Conservation (phyloP, 495 filamentous ascomycete species). For the Talaromyces thailandensis region DNA sequence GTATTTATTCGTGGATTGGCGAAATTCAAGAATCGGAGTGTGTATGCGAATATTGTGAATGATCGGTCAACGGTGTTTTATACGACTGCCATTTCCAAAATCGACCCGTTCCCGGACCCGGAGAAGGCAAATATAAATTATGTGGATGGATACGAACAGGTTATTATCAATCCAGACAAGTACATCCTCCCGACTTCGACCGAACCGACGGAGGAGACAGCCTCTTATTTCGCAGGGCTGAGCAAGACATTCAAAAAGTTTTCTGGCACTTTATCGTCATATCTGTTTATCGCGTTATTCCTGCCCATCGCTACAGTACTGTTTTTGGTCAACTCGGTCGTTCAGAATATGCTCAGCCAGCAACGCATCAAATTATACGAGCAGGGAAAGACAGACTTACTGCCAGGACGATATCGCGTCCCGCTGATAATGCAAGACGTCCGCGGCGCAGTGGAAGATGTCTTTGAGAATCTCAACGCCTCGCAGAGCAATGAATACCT, state of each 20-base stretch:
- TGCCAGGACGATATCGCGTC: slow-evolving; percentile 59
- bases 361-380: slow-evolving; percentile 70
- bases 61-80: slow-evolving; percentile 75
- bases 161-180: slow-evolving; percentile 61
- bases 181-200: slow-evolving; percentile 41
- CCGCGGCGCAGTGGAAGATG: slow-evolving; percentile 61
- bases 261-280: slow-evolving; percentile 41
- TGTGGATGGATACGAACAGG: slow-evolving; percentile 60
- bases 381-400: slow-evolving; percentile 54
- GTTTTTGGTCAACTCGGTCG: slow-evolving; percentile 64
- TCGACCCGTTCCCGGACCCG: slow-evolving; percentile 63
- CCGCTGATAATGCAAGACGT: slow-evolving; percentile 67
- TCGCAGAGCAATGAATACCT: slow-evolving; percentile 55
- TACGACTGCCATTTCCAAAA: slow-evolving; percentile 64
- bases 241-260: slow-evolving; percentile 19
- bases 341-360: slow-evolving; percentile 65
- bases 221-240: slow-evolving; percentile 19
- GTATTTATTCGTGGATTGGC: slow-evolving; percentile 78
- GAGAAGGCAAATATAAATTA: slow-evolving; percentile 61
- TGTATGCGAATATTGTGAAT: slow-evolving; percentile 82
- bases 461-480: slow-evolving; percentile 60
- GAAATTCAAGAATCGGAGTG: slow-evolving; percentile 58
- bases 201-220: not conserved
- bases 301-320: slow-evolving; percentile 57
- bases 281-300: slow-evolving; percentile 53